Percentiles rank a stretch among this genome's conserved stretches.
phyloP scores from a whole-genome alignment of 202 grass and related monocot species.

The Elaeis oleifera region DNA sequence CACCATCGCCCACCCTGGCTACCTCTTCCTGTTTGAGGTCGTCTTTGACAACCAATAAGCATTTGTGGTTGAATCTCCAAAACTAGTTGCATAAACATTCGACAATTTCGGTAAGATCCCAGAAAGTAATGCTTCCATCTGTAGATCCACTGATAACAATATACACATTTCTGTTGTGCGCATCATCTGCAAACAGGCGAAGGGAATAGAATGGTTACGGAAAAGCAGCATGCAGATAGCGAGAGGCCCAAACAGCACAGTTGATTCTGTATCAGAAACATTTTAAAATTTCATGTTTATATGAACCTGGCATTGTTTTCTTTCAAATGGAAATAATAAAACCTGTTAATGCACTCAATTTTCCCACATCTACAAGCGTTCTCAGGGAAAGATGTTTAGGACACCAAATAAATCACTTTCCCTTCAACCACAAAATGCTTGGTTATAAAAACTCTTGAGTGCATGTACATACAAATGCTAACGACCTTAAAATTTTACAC shows the following conservation, averaged over 20 bases:
- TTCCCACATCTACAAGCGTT: too few species aligned
- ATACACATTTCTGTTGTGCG: slow-evolving; percentile 36
- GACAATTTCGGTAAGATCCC: slow-evolving; percentile 72
- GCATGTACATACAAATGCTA: too few species aligned
- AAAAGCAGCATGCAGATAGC: background rate
- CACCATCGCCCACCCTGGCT: slow-evolving; percentile 69
- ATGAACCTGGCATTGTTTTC: too few species aligned
- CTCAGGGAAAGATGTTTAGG: too few species aligned
- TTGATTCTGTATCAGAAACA: background rate
- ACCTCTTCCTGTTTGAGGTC: slow-evolving; percentile 80
- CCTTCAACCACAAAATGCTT: too few species aligned
- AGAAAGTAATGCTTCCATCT: slow-evolving; percentile 82
- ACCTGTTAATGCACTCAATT: too few species aligned
- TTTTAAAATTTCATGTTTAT: too few species aligned
- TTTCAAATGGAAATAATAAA: too few species aligned
- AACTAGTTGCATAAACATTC: slow-evolving; percentile 55
- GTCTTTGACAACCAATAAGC: slow-evolving; percentile 55
- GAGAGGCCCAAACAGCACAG: background rate
- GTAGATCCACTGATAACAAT: slow-evolving; percentile 69
- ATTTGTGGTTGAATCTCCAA: slow-evolving; percentile 61
- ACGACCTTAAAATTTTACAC: too few species aligned
- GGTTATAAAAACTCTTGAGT: too few species aligned
- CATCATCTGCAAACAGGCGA: slow-evolving; percentile 36
- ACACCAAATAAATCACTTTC: too few species aligned
- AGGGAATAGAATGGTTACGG: background rate